Conservation (phyloP, 116 monocot genomes). For the Phalaenopsis hybrid region DNA sequence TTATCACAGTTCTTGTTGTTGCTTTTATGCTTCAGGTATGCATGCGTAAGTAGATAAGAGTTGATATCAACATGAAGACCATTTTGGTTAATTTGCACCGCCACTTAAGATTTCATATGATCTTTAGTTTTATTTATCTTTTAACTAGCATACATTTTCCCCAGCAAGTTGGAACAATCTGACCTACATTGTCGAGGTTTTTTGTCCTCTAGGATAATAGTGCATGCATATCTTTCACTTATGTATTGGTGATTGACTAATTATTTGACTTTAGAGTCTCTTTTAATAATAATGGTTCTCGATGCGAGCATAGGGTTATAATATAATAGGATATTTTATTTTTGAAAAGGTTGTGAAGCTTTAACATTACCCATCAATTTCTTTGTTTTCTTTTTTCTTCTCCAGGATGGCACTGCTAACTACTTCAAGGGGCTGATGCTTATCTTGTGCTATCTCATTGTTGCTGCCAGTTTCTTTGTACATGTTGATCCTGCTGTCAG, state of each 20-base stretch:
- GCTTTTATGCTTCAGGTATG: constrained; percentile 41
- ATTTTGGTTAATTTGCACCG: not conserved
- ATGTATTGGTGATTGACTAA: too few relatives aligned
- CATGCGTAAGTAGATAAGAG: not conserved
- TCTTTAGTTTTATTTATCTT: not conserved
- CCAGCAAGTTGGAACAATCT: too few relatives aligned
- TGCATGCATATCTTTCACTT: too few relatives aligned
- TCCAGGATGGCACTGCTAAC: constrained; percentile 34
- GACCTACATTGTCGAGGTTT: too few relatives aligned
- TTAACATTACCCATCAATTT: too few relatives aligned
- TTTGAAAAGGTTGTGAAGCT: too few relatives aligned
- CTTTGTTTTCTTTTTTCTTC: too few relatives aligned
- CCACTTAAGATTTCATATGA: not conserved
- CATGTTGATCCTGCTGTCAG: constrained; percentile 26
- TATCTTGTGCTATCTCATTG: constrained; percentile 29
- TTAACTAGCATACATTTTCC: not conserved
- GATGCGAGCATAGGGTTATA: too few relatives aligned
- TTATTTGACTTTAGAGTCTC: too few relatives aligned
- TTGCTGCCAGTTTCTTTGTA: constrained; percentile 32
- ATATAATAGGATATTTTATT: too few relatives aligned
- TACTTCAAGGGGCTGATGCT: constrained; percentile 35
- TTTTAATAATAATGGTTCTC: too few relatives aligned
- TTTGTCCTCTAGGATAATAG: too few relatives aligned
- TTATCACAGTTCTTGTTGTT: constrained; percentile 38
- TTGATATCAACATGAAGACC: not conserved